A percentile compares a stretch with the other conserved stretches of the same genome.
Evolutionary conservation across 2,329 filamentous ascomycete species (phyloP).

Genomic region (Trichoderma sp.): DNA sequence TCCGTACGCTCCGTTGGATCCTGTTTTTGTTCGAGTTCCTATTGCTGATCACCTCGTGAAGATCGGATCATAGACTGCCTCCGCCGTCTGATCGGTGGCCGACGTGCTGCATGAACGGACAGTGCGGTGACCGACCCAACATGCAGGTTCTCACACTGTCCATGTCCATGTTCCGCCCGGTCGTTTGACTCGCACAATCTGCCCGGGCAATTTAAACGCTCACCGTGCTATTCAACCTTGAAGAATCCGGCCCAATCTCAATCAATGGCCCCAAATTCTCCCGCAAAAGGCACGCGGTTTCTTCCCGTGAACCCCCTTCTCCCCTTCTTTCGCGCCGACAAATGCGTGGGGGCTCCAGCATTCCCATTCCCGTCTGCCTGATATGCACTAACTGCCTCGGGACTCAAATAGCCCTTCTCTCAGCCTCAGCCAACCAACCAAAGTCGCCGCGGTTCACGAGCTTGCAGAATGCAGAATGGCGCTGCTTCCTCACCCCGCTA

Average conservation of each 20-base stretch:
- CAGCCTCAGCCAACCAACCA: not conserved
- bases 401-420: slow-evolving; percentile 1
- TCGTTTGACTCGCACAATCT: not conserved
- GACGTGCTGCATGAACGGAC: too few species aligned
- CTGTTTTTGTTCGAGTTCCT: too few species aligned
- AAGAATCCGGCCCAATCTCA: not conserved
- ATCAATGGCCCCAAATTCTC: slow-evolving; percentile 6
- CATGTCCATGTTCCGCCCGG: not conserved
- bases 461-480: slow-evolving; percentile 6
- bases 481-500: not conserved
- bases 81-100: not conserved
- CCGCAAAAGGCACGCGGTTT: slow-evolving; percentile 17
- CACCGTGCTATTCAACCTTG: not conserved
- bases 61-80: not conserved
- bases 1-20: too few species aligned
- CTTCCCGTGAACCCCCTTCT: not conserved
- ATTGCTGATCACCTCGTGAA: too few species aligned
- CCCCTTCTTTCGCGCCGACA: not conserved
- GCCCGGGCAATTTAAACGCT: slow-evolving; percentile 12
- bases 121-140: too few species aligned
- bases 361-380: too few species aligned
- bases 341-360: slow-evolving; percentile 14
- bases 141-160: not conserved
- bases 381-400: not conserved
- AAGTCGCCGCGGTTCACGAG: not conserved